These are phyloP conservation scores for Monascus purpureus DNA, from an alignment of 495 filamentous ascomycete species.

Conservation along the genomic window DNA sequence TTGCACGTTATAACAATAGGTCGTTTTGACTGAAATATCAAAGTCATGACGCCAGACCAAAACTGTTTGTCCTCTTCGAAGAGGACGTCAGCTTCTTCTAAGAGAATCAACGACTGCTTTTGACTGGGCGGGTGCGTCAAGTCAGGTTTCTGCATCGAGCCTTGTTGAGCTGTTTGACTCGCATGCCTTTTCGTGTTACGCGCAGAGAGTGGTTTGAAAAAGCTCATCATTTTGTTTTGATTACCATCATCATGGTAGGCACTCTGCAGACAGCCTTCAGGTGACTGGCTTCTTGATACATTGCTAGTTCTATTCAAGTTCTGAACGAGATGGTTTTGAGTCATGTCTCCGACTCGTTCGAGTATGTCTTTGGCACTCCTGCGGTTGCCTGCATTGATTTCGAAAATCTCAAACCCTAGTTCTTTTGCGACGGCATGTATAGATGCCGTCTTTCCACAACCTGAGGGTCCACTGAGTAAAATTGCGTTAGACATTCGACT, in stretches of 20 bases:
- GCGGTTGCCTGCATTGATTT: conserved; percentile 74
- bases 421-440: conserved; percentile 94
- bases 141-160: conserved; percentile 8
- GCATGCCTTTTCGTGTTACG: conserved; percentile 9
- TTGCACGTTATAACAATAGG: conserved; percentile 94
- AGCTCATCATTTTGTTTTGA: conserved; percentile 65
- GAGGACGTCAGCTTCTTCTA: conserved; percentile 89
- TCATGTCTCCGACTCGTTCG: conserved; percentile 93
- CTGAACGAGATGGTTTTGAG: conserved; percentile 79
- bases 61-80: conserved; percentile 94
- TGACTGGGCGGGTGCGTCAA: conserved; percentile 42
- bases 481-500: conserved; percentile 42
- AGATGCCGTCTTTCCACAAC: conserved; percentile 87
- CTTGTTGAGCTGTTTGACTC: conserved; percentile 6
- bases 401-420: conserved; percentile 86
- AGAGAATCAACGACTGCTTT: conserved; percentile 85
- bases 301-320: conserved; percentile 21
- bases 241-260: conserved; percentile 39
- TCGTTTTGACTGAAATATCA: conserved; percentile 72
- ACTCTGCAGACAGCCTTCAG: conserved; percentile 4
- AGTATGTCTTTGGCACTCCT: conserved; percentile 81
- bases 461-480: conserved; percentile 76
- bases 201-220: conserved; percentile 48
- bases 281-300: conserved; percentile 7
- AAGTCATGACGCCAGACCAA: conserved; percentile 64